Evolutionary conservation across 441 rosid genomes (phyloP).

Genomic region (Viola pubescens): DNA sequence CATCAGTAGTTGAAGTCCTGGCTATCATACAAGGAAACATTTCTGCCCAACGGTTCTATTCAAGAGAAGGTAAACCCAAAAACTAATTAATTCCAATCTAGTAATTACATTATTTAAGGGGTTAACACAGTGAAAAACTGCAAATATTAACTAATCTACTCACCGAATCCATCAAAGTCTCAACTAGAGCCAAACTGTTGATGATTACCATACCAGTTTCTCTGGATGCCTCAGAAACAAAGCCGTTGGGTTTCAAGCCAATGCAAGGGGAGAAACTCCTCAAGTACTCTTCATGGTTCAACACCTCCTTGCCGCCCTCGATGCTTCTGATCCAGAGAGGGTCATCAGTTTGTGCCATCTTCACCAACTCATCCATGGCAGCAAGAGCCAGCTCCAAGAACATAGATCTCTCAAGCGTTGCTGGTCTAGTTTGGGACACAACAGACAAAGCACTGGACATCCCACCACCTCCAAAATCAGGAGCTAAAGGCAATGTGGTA

Average conservation of each 20-base stretch:
- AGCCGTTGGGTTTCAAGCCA: conserved; percentile 52
- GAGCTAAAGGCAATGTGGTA: conserved; percentile 41
- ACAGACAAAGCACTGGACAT: conserved; percentile 27
- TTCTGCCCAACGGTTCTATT: conserved; percentile 74
- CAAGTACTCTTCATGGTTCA: conserved; percentile 68
- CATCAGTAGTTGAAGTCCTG: conserved; percentile 55
- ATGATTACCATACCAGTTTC: conserved; percentile 67
- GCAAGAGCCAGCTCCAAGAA: conserved; percentile 64
- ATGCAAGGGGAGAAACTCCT: conserved; percentile 48
- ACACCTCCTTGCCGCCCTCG: conserved; percentile 47
- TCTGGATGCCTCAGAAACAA: conserved; percentile 70
- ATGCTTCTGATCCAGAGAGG: conserved; percentile 63
- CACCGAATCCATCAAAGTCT: conserved; percentile 86
- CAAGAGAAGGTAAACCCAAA: not conserved
- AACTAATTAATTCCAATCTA: not conserved
- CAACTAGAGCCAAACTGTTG: conserved; percentile 81
- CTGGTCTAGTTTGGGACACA: conserved; percentile 22
- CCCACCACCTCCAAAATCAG: conserved; percentile 45
- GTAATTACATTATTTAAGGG: no score
- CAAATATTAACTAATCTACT: conserved; percentile 11
- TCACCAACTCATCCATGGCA: conserved; percentile 81
- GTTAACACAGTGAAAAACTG: no score
- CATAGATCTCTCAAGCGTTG: conserved; percentile 56
- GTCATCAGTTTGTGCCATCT: conserved; percentile 52
- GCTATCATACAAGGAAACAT: conserved; percentile 82